phyloP scores from a whole-genome alignment of 2,329 filamentous ascomycete genomes.

The Alternaria arborescens region DNA sequence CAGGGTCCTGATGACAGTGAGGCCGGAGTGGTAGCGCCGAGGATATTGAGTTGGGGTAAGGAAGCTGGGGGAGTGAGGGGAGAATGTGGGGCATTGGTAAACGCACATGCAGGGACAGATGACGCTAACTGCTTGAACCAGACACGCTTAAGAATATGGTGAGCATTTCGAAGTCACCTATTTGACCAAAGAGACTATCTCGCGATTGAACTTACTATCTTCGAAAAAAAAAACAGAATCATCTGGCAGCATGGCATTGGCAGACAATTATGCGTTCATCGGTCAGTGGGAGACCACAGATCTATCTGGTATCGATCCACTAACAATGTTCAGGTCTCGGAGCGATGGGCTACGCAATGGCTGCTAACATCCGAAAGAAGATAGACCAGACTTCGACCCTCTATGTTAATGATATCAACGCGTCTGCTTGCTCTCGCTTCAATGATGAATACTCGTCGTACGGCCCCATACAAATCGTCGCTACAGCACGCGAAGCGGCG shows the following conservation, averaged over 20 bases:
- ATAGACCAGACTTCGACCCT: conserved; percentile 29
- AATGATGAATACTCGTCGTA: conserved; percentile 24
- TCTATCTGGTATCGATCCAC: not conserved
- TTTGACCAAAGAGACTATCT: not conserved
- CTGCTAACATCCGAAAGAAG: conserved; percentile 41
- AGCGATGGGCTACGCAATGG: conserved; percentile 49
- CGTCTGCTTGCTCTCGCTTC: conserved; percentile 34
- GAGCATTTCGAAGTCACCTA: not conserved
- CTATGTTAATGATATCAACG: conserved; percentile 44
- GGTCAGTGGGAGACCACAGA: conserved; percentile 14
- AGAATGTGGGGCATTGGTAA: conserved; percentile 39
- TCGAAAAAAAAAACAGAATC: not conserved
- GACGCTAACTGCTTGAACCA: not conserved
- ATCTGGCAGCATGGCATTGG: conserved; percentile 31
- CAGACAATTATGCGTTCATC: conserved; percentile 44
- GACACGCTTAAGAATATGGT: not conserved
- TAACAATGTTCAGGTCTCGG: conserved; percentile 36
- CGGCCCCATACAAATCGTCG: conserved; percentile 36
- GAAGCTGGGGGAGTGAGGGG: conserved; percentile 34
- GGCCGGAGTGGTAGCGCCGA: not conserved
- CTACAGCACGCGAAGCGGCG: conserved; percentile 39
- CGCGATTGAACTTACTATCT: not conserved
- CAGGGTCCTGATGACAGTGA: not conserved
- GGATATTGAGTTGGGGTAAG: conserved; percentile 25
- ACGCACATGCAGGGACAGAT: conserved; percentile 2